These are phyloP conservation scores for Amphichorda felina DNA, from an alignment of 2,329 filamentous ascomycete genomes.

Conservation along the genomic window DNA sequence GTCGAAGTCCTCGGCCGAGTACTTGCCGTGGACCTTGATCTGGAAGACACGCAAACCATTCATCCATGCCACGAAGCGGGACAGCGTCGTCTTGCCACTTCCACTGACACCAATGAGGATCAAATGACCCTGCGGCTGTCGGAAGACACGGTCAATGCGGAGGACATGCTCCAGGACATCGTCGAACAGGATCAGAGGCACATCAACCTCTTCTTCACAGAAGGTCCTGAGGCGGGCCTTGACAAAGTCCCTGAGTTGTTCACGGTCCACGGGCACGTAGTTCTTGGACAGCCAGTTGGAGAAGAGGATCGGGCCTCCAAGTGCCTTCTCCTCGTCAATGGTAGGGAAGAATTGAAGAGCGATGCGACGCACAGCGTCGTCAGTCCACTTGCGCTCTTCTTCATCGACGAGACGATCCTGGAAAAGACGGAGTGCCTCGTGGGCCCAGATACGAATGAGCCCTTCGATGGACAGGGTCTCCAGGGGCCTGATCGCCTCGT, in stretches of 20 bases:
- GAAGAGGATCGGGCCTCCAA: slow-evolving; percentile 90
- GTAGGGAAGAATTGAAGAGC: slow-evolving; percentile 88
- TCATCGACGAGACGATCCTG: slow-evolving; percentile 93
- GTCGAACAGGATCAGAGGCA: slow-evolving; percentile 97
- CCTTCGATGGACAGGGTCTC: slow-evolving; percentile 84
- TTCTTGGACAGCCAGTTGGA: slow-evolving; percentile 99
- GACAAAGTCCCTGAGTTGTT: slow-evolving; percentile 91
- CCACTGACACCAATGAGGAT: slow-evolving; percentile 98
- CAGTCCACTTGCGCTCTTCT: slow-evolving; percentile 91
- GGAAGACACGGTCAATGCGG: slow-evolving; percentile 96
- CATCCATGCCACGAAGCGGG: slow-evolving; percentile 99
- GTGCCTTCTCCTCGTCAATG: slow-evolving; percentile 80
- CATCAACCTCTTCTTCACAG: slow-evolving; percentile 98
- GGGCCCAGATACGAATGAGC: slow-evolving; percentile 92
- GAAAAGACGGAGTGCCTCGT: slow-evolving; percentile 92
- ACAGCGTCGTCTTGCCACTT: slow-evolving; percentile 95
- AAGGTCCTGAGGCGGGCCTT: slow-evolving; percentile 96
- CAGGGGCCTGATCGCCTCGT: slow-evolving; percentile 89
- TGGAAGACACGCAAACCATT: slow-evolving; percentile 98
- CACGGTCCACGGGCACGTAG: slow-evolving; percentile 91
- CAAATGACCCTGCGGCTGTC: slow-evolving; percentile 94
- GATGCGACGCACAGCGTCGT: slow-evolving; percentile 74
- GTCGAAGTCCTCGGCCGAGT: slow-evolving; percentile 96
- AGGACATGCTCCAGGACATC: slow-evolving; percentile 97
- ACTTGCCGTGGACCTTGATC: slow-evolving; percentile 99